A percentile compares a stretch with the other conserved stretches of the same genome.
Conservation (phyloP, 306 rosid genomes). For the Sphenostylis stenocarpa region DNA sequence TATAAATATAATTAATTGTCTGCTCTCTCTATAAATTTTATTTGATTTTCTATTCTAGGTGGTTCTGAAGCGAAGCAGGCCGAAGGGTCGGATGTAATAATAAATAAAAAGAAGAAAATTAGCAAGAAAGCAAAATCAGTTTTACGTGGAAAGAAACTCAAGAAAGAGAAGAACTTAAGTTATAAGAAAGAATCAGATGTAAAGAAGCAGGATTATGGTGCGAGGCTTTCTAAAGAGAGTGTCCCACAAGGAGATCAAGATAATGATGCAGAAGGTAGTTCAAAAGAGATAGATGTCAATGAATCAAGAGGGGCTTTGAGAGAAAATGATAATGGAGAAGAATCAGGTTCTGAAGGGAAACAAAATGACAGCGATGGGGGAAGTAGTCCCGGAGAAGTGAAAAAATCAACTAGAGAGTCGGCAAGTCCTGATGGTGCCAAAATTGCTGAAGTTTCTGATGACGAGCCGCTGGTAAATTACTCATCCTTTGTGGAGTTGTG, state of each 20-base stretch:
- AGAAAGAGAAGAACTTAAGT: slow-evolving; percentile 31
- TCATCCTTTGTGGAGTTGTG: slow-evolving; percentile 29
- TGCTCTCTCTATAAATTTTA: neutral
- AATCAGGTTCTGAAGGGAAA: slow-evolving; percentile 49
- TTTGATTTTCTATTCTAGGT: slow-evolving; percentile 45
- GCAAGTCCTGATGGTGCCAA: slow-evolving; percentile 21
- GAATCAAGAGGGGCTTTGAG: slow-evolving; percentile 45
- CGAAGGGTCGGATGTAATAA: slow-evolving; percentile 44
- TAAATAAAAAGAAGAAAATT: slow-evolving; percentile 53
- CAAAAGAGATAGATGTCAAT: slow-evolving; percentile 51
- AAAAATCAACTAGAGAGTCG: slow-evolving; percentile 31
- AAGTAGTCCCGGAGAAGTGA: slow-evolving; percentile 41
- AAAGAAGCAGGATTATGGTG: slow-evolving; percentile 43
- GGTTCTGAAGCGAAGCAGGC: slow-evolving; percentile 62
- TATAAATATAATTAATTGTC: neutral
- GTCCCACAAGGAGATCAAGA: slow-evolving; percentile 45
- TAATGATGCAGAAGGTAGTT: slow-evolving; percentile 44
- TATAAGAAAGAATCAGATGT: slow-evolving; percentile 30
- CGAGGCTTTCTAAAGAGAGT: slow-evolving; percentile 46
- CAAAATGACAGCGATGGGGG: slow-evolving; percentile 43
- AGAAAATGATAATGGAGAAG: slow-evolving; percentile 43
- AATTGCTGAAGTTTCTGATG: slow-evolving; percentile 68
- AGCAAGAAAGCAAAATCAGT: slow-evolving; percentile 51
- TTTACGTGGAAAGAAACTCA: slow-evolving; percentile 44
- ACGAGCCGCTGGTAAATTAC: slow-evolving; percentile 84